Conservation (phyloP, 176 grass and related monocot genomes). For the Saccharum spontaneum region DNA sequence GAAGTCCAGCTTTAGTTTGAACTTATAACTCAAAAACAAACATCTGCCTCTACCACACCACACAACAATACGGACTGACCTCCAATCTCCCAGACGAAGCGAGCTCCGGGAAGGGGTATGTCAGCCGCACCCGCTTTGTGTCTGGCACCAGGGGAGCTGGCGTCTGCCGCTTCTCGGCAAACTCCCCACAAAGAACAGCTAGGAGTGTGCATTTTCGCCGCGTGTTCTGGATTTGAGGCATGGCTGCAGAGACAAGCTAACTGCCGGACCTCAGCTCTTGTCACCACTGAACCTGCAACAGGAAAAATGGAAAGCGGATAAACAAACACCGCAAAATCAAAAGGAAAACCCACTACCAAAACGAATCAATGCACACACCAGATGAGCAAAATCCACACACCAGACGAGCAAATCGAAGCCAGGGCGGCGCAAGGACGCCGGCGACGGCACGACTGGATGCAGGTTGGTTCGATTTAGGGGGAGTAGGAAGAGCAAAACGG, state of each 20-base stretch:
- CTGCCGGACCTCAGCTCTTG: neutral
- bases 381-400: neutral
- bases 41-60: neutral
- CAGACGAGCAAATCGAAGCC: neutral
- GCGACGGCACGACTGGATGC: neutral
- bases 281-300: conserved; percentile 26
- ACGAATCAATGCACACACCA: neutral
- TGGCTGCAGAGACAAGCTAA: conserved; percentile 6
- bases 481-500: neutral
- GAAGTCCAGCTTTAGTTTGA: neutral
- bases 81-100: conserved; percentile 46
- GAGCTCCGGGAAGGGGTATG: conserved; percentile 59
- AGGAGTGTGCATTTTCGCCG: conserved; percentile 39
- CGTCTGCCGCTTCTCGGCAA: conserved; percentile 11
- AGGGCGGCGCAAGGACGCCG: neutral
- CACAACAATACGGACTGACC: conserved; percentile 33
- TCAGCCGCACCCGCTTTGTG: conserved; percentile 12
- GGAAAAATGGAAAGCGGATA: neutral
- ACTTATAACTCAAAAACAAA: conserved; percentile 1
- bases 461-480: conserved; percentile 11
- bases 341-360: neutral
- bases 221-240: conserved; percentile 44
- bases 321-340: neutral
- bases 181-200: conserved; percentile 53
- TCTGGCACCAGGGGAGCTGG: neutral